Conservation (phyloP, 257 asterid species). For the Solanum chmielewskii region DNA sequence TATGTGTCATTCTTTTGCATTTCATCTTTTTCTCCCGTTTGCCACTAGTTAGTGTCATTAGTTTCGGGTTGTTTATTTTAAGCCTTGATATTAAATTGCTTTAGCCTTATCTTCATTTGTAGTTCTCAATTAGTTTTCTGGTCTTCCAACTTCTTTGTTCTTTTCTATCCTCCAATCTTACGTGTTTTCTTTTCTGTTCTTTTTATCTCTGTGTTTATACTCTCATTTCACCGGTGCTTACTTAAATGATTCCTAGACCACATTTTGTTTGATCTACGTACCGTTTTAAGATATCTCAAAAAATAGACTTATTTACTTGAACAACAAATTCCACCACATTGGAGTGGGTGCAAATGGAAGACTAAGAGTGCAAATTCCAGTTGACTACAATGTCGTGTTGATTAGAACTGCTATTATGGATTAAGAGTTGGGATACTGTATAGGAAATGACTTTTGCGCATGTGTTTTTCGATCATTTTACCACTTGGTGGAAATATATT, state of each 20-base stretch:
- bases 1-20: background rate
- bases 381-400: background rate
- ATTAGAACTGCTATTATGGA: background rate
- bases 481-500: background rate
- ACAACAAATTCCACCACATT: background rate
- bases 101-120: background rate
- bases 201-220: background rate
- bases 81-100: background rate
- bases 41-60: background rate
- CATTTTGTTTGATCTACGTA: background rate
- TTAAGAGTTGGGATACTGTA: background rate
- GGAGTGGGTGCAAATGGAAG: background rate
- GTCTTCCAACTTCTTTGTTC: background rate
- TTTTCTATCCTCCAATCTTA: background rate
- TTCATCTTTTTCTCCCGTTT: background rate
- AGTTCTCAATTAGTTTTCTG: background rate
- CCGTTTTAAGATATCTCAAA: background rate
- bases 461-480: background rate
- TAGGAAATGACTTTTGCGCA: background rate
- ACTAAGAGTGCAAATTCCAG: background rate
- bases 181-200: background rate
- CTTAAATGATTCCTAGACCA: background rate
- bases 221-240: background rate
- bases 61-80: background rate
- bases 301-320: background rate